These are phyloP conservation scores for Fusarium tricinctum DNA, from an alignment of 2,329 filamentous ascomycete species.

Conservation along the genomic window DNA sequence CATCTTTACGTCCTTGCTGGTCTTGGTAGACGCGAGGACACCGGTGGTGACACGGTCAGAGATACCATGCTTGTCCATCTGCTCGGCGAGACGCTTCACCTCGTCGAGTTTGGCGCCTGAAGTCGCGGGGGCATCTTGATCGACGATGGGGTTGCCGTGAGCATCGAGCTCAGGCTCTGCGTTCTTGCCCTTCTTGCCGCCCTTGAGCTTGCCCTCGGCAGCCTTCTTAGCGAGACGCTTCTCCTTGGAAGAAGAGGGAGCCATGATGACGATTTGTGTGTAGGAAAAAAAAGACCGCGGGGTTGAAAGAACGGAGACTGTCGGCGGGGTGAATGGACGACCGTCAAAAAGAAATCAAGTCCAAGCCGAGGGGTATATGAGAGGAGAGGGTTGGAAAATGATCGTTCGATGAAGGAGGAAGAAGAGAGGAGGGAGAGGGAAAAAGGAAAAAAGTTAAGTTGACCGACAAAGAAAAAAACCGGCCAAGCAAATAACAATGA, in stretches of 20 bases:
- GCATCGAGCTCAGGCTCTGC: conserved; percentile 77
- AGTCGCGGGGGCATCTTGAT: conserved; percentile 75
- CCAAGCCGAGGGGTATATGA: conserved; percentile 46
- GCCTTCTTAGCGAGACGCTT: conserved; percentile 80
- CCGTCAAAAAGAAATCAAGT: conserved; percentile 42
- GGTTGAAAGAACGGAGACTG: conserved; percentile 48
- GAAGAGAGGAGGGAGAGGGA: conserved; percentile 34
- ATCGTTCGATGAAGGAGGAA: conserved; percentile 43
- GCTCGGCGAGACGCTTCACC: conserved; percentile 88
- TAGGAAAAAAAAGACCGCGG: conserved; percentile 42
- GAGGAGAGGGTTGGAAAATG: conserved; percentile 36
- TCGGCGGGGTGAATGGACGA: conserved; percentile 39
- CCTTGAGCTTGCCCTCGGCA: conserved; percentile 76
- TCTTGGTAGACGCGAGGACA: conserved; percentile 86
- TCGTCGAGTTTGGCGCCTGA: conserved; percentile 80
- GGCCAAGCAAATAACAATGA: conserved; percentile 45
- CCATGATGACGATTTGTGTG: conserved; percentile 59
- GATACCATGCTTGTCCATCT: conserved; percentile 96
- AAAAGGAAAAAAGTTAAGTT: conserved; percentile 35
- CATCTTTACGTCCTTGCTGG: conserved; percentile 97
- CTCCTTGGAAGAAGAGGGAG: conserved; percentile 76
- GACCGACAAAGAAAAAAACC: conserved; percentile 46
- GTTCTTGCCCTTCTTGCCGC: conserved; percentile 77
- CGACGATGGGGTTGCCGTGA: conserved; percentile 68
- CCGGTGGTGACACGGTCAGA: conserved; percentile 98